Base-by-base conservation (phyloP, 352 stramenopile species). In the Thalassiosira hispida region DNA sequence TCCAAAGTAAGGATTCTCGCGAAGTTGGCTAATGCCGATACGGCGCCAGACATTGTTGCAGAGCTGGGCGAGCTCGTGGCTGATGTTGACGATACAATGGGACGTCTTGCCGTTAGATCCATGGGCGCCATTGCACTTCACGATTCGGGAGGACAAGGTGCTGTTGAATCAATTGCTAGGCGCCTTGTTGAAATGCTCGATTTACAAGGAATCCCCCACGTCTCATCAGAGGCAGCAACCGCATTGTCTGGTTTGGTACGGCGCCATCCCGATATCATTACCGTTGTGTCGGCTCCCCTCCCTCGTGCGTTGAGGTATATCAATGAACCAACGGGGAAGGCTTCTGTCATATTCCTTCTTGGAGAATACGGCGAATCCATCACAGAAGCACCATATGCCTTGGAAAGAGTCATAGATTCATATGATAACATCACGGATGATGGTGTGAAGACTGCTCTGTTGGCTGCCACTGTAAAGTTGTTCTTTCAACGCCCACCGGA, bases 401-500 rank as follows among this genome's bases (percentile, higher is more conserved):
- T 99, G 16, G 97, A 99, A 88, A 97, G 96, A 62, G 74, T 93
- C 12, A 94, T 93, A 74, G 95, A 98, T 71, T 89, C 92, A 1
- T 99, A 98, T 69, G 95, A 94, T 46, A 92, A 96, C 27, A 95
- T 98, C 73, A 92, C 90, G 16, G 92, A 95, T 51, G 84, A 92
- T 1, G 84, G 87, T 0, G 95, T 99, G 14, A 96, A 98, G 71
- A 88, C 98, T 53, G 93, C 98, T 71, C 84, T 99, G 51, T 90
- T 99, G 20, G 97, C 92, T 22, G 95, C 95, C n/a, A 95, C 96
- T 2, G 94, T 98, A 81, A 99, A 98, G 85, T 90, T 99, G 4
- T 99, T 99, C 84, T 99, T 99, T 86, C 95, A 97, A 84, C 93
- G 97, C n/a, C 95, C 97, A 42, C 96, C 97, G 0, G 97, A 99